These are phyloP conservation scores for Pseudofabraea citricarpa DNA, from an alignment of 2,329 filamentous ascomycete genomes.

Conservation along the genomic window DNA sequence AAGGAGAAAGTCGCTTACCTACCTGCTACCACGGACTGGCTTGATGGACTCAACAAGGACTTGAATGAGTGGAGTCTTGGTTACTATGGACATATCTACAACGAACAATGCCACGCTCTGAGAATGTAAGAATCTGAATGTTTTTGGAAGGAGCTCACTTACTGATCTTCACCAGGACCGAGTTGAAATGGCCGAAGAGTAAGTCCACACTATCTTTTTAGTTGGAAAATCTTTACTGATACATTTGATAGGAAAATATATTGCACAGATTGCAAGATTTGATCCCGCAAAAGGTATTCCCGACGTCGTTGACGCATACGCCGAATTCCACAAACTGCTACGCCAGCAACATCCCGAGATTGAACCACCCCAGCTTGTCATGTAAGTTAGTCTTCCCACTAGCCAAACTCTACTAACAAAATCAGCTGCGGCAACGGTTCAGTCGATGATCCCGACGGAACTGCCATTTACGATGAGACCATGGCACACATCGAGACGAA, in stretches of 20 bases:
- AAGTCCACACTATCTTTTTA: slow-evolving; percentile 13
- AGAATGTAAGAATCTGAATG: too few relatives aligned
- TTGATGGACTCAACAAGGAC: slow-evolving; percentile 76
- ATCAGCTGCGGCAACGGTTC: slow-evolving; percentile 65
- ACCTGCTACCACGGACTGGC: slow-evolving; percentile 78
- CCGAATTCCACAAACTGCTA: slow-evolving; percentile 61
- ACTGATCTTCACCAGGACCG: too few relatives aligned
- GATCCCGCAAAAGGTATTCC: slow-evolving; percentile 80
- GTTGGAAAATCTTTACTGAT: slow-evolving; percentile 2
- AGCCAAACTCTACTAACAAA: too few relatives aligned
- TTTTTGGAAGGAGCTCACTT: too few relatives aligned
- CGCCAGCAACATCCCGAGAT: slow-evolving; percentile 43
- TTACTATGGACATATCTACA: slow-evolving; percentile 74
- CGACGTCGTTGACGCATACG: slow-evolving; percentile 71
- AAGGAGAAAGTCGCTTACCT: slow-evolving; percentile 66
- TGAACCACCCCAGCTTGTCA: slow-evolving; percentile 64
- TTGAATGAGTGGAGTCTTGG: slow-evolving; percentile 65
- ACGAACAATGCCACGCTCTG: slow-evolving; percentile 53
- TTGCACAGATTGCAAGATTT: slow-evolving; percentile 76
- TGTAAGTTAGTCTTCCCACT: slow-evolving; percentile 36
- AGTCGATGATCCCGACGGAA: slow-evolving; percentile 75
- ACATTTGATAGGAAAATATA: slow-evolving; percentile 54
- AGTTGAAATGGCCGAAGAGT: slow-evolving; percentile 51
- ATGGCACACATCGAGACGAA: slow-evolving; percentile 60
- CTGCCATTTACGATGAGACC: slow-evolving; percentile 66